Evolutionary conservation across 2,329 filamentous ascomycete genomes (phyloP), one percentile per base, ranked within the genome.

Genomic region (Dactylellina cionopaga): DNA sequence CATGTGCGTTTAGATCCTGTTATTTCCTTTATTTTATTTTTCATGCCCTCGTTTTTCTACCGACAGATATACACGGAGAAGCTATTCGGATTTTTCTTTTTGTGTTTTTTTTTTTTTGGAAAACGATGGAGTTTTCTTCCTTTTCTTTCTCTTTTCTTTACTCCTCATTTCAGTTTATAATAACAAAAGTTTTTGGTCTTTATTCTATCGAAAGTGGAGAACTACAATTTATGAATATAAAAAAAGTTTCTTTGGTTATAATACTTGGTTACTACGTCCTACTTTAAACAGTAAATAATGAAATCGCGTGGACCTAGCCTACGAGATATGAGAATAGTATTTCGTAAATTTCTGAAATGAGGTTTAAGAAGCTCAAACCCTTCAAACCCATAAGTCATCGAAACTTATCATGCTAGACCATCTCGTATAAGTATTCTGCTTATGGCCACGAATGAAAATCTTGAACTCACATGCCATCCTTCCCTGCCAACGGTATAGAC

Each of bases 61-160:
- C 41, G 39, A 68, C 46, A 60, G 22, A 68, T 58, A 68, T 56
- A 68, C 44, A 54, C 58, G 58, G 46, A 33, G 41, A 27, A 44
- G 17, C 22, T 49, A 27, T 49, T 60, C 27, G 24, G 49, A 41
- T 60, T 35, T 29, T 60, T 39, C 41, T 44, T n/a, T n/a, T n/a
- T n/a, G n/a, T n/a, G n/a, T n/a, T n/a, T n/a, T n/a, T n/a, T n/a
- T n/a, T n/a, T n/a, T n/a, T n/a, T n/a, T n/a, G n/a, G n/a, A 64
- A 54, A 49, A 11, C 37, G 35, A 44, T 25, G 59, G 59, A 64
- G 59, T 69, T 69, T 44, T 62, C 24, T 39, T 41, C 33, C n/a
- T 41, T 37, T 9, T 13, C 52, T 29, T 60, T 15, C n/a, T 60
- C 13, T 31, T 54, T 7, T 31, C 22, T 17, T 47, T 3, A 24